Evolutionary conservation across 805 yeast species (phyloP).

Genomic region (Sugiyamaella mastotermitis): DNA sequence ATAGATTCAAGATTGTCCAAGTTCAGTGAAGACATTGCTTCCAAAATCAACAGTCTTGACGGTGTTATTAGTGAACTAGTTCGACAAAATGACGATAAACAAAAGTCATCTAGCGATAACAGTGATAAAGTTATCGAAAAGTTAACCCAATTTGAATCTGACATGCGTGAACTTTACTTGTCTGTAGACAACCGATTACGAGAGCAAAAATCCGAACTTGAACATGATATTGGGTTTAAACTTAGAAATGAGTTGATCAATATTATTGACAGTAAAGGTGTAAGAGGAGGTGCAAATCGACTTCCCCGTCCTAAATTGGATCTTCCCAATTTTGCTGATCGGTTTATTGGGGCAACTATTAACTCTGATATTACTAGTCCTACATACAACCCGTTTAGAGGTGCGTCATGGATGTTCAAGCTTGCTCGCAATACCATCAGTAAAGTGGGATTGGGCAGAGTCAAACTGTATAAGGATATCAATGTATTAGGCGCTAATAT

Average conservation of each 20-base stretch:
- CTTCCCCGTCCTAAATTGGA: slow-evolving; percentile 3
- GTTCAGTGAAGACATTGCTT: too few relatives aligned
- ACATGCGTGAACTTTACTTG: not conserved
- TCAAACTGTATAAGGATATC: slow-evolving; percentile 13
- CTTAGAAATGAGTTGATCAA: not conserved
- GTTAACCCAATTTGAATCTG: not conserved
- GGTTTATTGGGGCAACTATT: slow-evolving; percentile 23
- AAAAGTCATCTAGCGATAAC: too few relatives aligned
- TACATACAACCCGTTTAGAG: slow-evolving; percentile 16
- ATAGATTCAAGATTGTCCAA: too few relatives aligned
- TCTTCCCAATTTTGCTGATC: slow-evolving; percentile 18
- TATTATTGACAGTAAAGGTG: not conserved
- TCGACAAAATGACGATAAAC: not conserved
- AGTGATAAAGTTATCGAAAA: not conserved
- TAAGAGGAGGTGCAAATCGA: not conserved
- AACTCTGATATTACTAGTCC: slow-evolving; percentile 20
- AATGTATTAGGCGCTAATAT: slow-evolving; percentile 19
- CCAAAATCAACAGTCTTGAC: not conserved
- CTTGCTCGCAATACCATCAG: slow-evolving; percentile 8
- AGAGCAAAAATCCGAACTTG: slow-evolving; percentile 1
- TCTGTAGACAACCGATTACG: slow-evolving; percentile 1
- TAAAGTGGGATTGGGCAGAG: slow-evolving; percentile 16
- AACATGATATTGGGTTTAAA: not conserved
- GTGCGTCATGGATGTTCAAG: slow-evolving; percentile 11
- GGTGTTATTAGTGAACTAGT: not conserved